Evolutionary conservation across 2,329 filamentous ascomycete species (phyloP).

Genomic region (Aureobasidium musti): DNA sequence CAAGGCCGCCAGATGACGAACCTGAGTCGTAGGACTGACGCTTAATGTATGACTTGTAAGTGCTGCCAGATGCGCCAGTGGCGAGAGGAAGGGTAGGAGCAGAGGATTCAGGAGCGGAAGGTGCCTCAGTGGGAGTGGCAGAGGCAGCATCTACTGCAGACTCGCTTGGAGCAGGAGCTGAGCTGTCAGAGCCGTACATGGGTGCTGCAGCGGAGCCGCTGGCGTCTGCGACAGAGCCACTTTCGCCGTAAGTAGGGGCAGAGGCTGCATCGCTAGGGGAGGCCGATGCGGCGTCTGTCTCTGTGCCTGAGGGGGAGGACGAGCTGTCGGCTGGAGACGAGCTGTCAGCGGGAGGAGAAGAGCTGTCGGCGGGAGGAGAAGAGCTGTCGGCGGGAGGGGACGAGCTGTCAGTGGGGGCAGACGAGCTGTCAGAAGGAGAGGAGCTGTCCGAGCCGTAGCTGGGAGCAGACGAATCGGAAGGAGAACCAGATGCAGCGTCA

Average conservation of each 20-base stretch:
- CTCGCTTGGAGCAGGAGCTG: slow-evolving; percentile 5
- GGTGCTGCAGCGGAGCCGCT: not conserved
- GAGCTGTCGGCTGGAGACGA: not conserved
- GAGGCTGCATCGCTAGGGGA: not conserved
- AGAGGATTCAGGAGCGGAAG: slow-evolving; percentile 1
- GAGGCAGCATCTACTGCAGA: slow-evolving; percentile 16
- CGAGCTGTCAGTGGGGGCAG: not conserved
- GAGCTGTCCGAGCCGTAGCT: not conserved
- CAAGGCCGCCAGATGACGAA: not conserved
- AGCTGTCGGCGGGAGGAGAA: not conserved
- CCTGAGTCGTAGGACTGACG: not conserved
- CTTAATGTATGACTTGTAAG: slow-evolving; percentile 23
- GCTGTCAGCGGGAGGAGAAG: not conserved
- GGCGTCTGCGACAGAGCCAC: not conserved
- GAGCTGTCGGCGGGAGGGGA: not conserved
- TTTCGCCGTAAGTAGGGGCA: slow-evolving; percentile 11
- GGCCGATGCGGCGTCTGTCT: slow-evolving; percentile 2
- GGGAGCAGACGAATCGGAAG: not conserved
- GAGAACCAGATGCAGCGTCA: not conserved
- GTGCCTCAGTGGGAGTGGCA: slow-evolving; percentile 10
- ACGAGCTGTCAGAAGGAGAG: not conserved
- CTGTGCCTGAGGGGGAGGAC: not conserved
- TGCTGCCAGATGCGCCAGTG: slow-evolving; percentile 18
- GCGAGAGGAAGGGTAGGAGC: slow-evolving; percentile 10
- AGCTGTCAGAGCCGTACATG: slow-evolving; percentile 1